Percentiles rank a stretch among this genome's conserved stretches.
These are phyloP conservation scores for Aspergillus pseudoglaucus DNA, from an alignment of 2,329 filamentous ascomycete species.

Conservation along the genomic window DNA sequence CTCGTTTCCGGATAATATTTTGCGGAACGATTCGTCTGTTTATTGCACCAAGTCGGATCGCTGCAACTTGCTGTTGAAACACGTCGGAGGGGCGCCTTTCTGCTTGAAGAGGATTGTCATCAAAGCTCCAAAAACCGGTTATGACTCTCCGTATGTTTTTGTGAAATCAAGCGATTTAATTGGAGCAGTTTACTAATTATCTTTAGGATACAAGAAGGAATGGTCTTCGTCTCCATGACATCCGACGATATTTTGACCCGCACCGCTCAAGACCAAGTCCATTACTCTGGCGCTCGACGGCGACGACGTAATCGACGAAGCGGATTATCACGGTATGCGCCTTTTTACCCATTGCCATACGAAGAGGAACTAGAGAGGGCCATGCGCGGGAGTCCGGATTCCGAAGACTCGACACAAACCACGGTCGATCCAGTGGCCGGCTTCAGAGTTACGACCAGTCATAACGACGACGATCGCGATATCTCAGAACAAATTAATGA, in stretches of 20 bases:
- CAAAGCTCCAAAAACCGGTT: conserved; percentile 72
- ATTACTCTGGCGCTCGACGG: conserved; percentile 45
- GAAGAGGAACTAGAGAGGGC: conserved; percentile 34
- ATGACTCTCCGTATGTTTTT: conserved; percentile 72
- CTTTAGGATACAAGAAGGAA: conserved; percentile 70
- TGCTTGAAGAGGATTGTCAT: conserved; percentile 80
- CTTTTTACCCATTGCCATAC: conserved; percentile 19
- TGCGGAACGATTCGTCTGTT: conserved; percentile 73
- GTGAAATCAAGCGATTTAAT: background rate
- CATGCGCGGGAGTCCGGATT: conserved; percentile 15
- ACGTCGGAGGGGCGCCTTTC: conserved; percentile 74
- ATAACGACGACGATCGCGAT: conserved; percentile 29
- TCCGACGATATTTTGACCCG: conserved; percentile 66
- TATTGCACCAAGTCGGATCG: conserved; percentile 85
- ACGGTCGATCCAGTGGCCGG: conserved; percentile 19
- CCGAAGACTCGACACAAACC: conserved; percentile 18
- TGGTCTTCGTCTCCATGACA: conserved; percentile 86
- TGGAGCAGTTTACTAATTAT: conserved; percentile 24
- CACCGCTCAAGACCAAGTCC: conserved; percentile 69
- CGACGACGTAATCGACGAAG: conserved; percentile 23
- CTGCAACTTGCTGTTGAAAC: conserved; percentile 79
- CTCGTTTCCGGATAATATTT: conserved; percentile 71
- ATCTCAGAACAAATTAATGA: conserved; percentile 30
- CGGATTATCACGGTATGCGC: conserved; percentile 12
- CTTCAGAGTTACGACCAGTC: conserved; percentile 31